Conservation (phyloP, 1,284 basidiomycete species). For the Rhodotorula sp. region DNA sequence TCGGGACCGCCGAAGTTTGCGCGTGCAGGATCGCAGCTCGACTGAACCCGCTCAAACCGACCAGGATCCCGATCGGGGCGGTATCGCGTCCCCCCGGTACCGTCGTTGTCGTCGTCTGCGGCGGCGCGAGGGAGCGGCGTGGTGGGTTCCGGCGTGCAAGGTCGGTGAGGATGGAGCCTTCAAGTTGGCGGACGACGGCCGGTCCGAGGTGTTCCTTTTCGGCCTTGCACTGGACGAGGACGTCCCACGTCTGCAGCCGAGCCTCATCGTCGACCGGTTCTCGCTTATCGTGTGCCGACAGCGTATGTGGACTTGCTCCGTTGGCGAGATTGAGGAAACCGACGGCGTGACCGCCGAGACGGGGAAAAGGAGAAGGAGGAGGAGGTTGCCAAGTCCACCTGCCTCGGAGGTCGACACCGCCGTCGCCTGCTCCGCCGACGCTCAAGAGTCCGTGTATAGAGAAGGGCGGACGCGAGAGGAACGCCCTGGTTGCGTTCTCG, state of each 20-base stretch:
- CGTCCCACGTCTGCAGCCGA: background rate
- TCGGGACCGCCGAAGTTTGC: constrained; percentile 6
- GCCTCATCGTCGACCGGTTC: too few relatives aligned
- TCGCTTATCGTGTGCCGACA: too few relatives aligned
- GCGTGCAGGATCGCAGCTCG: constrained; percentile 10
- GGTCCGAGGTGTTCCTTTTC: constrained; percentile 21
- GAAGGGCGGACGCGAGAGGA: constrained; percentile 10
- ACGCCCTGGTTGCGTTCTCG: constrained; percentile 12
- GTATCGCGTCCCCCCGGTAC: too few relatives aligned
- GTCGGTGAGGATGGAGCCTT: constrained; percentile 20
- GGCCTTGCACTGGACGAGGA: constrained; percentile 39
- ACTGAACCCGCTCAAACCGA: constrained; percentile 25
- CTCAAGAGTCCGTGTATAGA: constrained; percentile 3
- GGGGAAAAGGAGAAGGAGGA: background rate
- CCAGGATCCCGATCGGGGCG: constrained; percentile 21
- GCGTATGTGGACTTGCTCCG: background rate
- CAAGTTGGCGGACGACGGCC: constrained; percentile 32
- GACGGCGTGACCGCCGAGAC: too few relatives aligned
- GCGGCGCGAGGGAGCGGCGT: background rate
- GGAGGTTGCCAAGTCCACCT: constrained; percentile 3
- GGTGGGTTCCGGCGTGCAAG: background rate
- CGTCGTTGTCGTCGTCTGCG: background rate
- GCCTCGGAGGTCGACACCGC: constrained; percentile 36
- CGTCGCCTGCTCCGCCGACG: constrained; percentile 33
- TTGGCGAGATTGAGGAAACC: too few relatives aligned